A percentile compares a stretch with the other conserved stretches of the same genome.
These are phyloP conservation scores for Cajanus cajan DNA, from an alignment of 306 rosid genomes.

Conservation along the genomic window DNA sequence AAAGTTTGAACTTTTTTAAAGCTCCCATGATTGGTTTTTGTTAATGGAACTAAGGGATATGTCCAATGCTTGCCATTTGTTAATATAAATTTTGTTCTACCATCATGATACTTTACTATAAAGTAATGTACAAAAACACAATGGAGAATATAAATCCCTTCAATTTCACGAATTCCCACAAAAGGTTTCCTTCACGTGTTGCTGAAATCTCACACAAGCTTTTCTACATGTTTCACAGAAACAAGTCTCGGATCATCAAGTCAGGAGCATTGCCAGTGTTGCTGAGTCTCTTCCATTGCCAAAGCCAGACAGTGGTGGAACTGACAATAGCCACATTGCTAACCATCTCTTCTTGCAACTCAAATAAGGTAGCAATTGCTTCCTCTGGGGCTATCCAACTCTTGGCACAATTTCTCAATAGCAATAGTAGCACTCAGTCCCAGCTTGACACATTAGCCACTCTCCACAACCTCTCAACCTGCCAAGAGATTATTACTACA, in stretches of 20 bases:
- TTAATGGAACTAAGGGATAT: slow-evolving; percentile 40
- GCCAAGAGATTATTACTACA: slow-evolving; percentile 39
- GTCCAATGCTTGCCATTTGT: slow-evolving; percentile 31
- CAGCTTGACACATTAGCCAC: slow-evolving; percentile 55
- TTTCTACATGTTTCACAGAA: slow-evolving; percentile 31
- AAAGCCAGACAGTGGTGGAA: slow-evolving; percentile 40
- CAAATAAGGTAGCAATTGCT: slow-evolving; percentile 51
- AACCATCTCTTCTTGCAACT: slow-evolving; percentile 61
- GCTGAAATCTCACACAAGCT: not conserved
- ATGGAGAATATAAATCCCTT: slow-evolving; percentile 28
- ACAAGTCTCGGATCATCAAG: slow-evolving; percentile 53
- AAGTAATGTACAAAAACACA: slow-evolving; percentile 2
- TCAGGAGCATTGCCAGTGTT: slow-evolving; percentile 52
- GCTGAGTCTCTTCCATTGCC: slow-evolving; percentile 49
- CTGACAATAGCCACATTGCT: slow-evolving; percentile 47
- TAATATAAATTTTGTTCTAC: slow-evolving; percentile 12
- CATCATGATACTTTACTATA: slow-evolving; percentile 29
- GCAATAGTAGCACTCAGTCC: slow-evolving; percentile 32
- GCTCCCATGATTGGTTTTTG: not conserved
- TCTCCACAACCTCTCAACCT: slow-evolving; percentile 61
- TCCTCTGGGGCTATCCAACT: slow-evolving; percentile 47
- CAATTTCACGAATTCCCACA: slow-evolving; percentile 12
- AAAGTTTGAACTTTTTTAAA: slow-evolving; percentile 4
- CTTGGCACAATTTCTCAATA: slow-evolving; percentile 37
- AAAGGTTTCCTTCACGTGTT: not conserved